Evolutionary conservation across 1,284 basidiomycete species (phyloP).

Genomic region (Volvariella volvacea): DNA sequence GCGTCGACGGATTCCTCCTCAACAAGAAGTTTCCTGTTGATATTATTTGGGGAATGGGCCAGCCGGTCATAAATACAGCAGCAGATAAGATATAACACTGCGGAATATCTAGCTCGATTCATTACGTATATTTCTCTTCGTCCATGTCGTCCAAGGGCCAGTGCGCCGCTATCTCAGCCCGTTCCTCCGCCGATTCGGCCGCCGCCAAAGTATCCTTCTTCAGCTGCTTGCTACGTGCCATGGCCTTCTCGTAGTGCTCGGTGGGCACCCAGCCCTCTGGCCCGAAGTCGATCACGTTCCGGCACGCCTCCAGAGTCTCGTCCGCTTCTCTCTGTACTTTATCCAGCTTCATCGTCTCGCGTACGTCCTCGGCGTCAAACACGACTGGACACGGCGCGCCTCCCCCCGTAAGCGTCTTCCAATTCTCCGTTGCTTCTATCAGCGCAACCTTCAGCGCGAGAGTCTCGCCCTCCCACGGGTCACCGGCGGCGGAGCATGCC

Average conservation of each 20-base stretch:
- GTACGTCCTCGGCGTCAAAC: constrained; percentile 38
- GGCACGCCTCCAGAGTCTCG: constrained; percentile 25
- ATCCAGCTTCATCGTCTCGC: constrained; percentile 30
- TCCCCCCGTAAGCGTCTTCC: constrained; percentile 31
- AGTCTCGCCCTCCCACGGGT: constrained; percentile 42
- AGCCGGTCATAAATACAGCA: constrained; percentile 5
- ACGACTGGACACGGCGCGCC: constrained; percentile 35
- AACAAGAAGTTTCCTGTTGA: not conserved
- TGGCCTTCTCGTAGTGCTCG: constrained; percentile 31
- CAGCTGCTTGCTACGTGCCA: constrained; percentile 22
- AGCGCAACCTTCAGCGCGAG: constrained; percentile 32
- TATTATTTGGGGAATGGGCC: not conserved
- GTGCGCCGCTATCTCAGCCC: constrained; percentile 26
- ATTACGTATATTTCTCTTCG: constrained; percentile 31
- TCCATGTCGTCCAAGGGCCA: constrained; percentile 41
- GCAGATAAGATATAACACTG: constrained; percentile 8
- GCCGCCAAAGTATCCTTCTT: constrained; percentile 26
- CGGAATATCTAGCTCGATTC: constrained; percentile 9
- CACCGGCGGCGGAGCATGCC: constrained; percentile 26
- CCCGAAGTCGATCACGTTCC: constrained; percentile 25
- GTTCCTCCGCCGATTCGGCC: constrained; percentile 23
- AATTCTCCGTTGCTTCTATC: constrained; percentile 30
- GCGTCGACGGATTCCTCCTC: not conserved
- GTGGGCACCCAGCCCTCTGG: constrained; percentile 34
- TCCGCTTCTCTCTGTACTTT: constrained; percentile 21